Conservation (phyloP, 805 yeast genomes). For the Priceomyces melissophilus region DNA sequence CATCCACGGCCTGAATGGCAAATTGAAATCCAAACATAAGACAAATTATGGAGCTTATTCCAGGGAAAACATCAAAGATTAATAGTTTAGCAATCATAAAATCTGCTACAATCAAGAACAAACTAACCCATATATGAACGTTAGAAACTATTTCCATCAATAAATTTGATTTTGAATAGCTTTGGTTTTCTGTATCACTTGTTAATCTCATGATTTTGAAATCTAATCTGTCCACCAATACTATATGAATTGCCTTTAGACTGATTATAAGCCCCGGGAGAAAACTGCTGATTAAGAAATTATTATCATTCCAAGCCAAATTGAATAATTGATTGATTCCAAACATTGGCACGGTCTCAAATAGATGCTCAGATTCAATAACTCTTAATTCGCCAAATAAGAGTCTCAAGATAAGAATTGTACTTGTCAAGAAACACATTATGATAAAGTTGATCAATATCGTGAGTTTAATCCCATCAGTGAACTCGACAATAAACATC, state of each 20-base stretch:
- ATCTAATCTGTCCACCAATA: constrained; percentile 54
- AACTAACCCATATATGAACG: constrained; percentile 43
- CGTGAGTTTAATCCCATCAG: constrained; percentile 28
- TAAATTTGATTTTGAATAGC: constrained; percentile 17
- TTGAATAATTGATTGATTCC: constrained; percentile 51
- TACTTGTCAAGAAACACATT: constrained; percentile 16
- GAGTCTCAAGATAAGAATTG: constrained; percentile 45
- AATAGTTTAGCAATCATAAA: constrained; percentile 49
- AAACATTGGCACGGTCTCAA: constrained; percentile 33
- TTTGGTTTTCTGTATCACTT: constrained; percentile 19
- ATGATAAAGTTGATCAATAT: constrained; percentile 25
- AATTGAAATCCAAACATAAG: constrained; percentile 75
- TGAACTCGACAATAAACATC: constrained; percentile 24
- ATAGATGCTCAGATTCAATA: constrained; percentile 67
- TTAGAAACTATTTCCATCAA: constrained; percentile 31
- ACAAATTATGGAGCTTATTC: constrained; percentile 51
- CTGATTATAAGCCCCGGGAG: constrained; percentile 27
- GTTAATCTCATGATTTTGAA: constrained; percentile 25
- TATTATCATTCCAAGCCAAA: constrained; percentile 63
- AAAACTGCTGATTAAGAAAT: constrained; percentile 50
- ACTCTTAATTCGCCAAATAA: constrained; percentile 74
- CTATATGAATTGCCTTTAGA: constrained; percentile 73
- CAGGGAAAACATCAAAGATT: constrained; percentile 52
- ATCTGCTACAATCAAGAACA: constrained; percentile 49
- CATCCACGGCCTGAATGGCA: constrained; percentile 57